phyloP scores from a whole-genome alignment of 495 filamentous ascomycete species.

The Neurospora sp. region DNA sequence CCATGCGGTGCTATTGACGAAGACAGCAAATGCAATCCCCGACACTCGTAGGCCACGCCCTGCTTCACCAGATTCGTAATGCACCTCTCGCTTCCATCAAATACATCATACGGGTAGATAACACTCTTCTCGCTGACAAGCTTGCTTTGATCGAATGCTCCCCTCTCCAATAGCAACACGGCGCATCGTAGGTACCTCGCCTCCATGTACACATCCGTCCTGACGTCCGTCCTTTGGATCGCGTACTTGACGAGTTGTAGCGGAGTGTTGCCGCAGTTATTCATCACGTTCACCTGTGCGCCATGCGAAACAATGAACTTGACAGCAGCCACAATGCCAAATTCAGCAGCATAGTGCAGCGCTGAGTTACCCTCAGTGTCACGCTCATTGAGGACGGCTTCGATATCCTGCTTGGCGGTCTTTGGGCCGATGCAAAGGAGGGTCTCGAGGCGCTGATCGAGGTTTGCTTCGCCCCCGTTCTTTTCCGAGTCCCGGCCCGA shows the following conservation, averaged over 20 bases:
- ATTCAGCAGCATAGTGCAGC: constrained; percentile 24
- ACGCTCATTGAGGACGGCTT: constrained; percentile 14
- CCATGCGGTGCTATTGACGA: constrained; percentile 14
- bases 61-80: constrained; percentile 20
- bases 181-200: constrained; percentile 23
- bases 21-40: constrained; percentile 19
- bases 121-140: constrained; percentile 20
- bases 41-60: constrained; percentile 21
- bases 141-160: constrained; percentile 26
- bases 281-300: constrained; percentile 22
- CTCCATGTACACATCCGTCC: constrained; percentile 27
- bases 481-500: constrained; percentile 15
- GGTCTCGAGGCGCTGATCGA: constrained; percentile 13
- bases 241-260: constrained; percentile 26
- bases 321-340: constrained; percentile 22
- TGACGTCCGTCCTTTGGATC: constrained; percentile 26
- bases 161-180: constrained; percentile 21
- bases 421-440: constrained; percentile 12
- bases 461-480: constrained; percentile 1
- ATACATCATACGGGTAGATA: constrained; percentile 22
- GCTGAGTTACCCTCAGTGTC: constrained; percentile 26
- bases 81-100: constrained; percentile 21
- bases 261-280: constrained; percentile 28
- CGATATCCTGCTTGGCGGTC: constrained; percentile 9
- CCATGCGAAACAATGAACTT: constrained; percentile 16